Percentiles rank a stretch among this genome's conserved stretches.
These are phyloP conservation scores for Colletotrichum sidae DNA, from an alignment of 2,329 filamentous ascomycete genomes.

Conservation along the genomic window DNA sequence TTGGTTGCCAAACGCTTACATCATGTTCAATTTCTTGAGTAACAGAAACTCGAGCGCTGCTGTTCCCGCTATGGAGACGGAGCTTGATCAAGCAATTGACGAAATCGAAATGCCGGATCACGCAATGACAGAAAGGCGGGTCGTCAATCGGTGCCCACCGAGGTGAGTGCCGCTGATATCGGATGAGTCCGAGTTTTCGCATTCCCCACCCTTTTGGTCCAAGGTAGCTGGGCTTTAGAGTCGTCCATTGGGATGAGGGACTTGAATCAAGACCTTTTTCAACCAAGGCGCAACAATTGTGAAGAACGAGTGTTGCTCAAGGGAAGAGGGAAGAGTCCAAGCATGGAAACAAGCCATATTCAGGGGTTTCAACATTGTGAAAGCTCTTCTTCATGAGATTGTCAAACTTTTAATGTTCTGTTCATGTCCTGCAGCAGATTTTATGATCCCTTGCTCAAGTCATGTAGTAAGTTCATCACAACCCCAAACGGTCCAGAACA, in stretches of 20 bases:
- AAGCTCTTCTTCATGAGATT: no score
- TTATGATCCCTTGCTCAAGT: background rate
- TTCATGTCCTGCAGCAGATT: background rate
- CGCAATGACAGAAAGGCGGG: slow-evolving; percentile 27
- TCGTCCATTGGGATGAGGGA: no score
- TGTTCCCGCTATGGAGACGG: slow-evolving; percentile 24
- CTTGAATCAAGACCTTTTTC: no score
- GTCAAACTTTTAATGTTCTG: no score
- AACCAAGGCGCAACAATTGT: no score
- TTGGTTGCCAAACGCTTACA: slow-evolving; percentile 1
- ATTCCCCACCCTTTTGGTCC: no score
- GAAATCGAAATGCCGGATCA: slow-evolving; percentile 28
- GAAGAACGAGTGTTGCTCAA: no score
- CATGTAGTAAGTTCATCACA: background rate
- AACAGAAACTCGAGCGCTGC: slow-evolving; percentile 4
- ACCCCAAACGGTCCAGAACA: slow-evolving; percentile 15
- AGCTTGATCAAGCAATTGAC: slow-evolving; percentile 20
- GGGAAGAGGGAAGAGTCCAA: no score
- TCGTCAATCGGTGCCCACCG: slow-evolving; percentile 25
- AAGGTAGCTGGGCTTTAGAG: no score
- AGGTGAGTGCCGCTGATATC: slow-evolving; percentile 25
- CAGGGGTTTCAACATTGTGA: no score
- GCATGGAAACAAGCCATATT: no score
- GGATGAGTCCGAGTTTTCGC: slow-evolving; percentile 24
- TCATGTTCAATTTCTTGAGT: slow-evolving; percentile 17